Evolutionary conservation across 192 early-diverging fungal species (phyloP), one percentile per base, ranked within the genome.

Genomic region (Gigaspora rosea): DNA sequence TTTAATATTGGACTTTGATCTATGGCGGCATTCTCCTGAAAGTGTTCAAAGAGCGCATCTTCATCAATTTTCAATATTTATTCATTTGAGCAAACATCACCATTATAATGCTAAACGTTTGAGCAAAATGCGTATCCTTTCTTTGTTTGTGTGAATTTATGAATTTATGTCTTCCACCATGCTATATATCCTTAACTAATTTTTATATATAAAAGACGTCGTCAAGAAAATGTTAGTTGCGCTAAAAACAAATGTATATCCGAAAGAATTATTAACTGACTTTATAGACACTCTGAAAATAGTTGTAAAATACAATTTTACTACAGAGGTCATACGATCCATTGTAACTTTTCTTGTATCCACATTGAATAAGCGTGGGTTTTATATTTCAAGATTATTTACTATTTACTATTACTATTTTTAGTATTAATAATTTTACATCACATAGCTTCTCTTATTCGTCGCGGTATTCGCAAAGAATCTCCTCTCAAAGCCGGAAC

Each of bases 1-100:
- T 52, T 61, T 93, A 8, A 85, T 91, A 74, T 71, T 93, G 68
- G 89, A 93, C 47, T 86, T 92, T 80, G 91, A 92, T 64, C 79
- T 93, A 6, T 93, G 91, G 91, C 82, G 84, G 67, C 84, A 82
- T 70, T 83, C 90, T 9, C 78, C 77, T 12, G 76, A 82, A 6
- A 79, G 85, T 12, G 84, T 92, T 1, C 91, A 93, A 62, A 72
- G 79, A 47, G 75, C 84, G 8, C 88, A 91, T 70, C 54, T 93
- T 3, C 85, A 86, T 20, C 91, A 93, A 79, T 88, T 92, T 59
- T 78, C 81, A 48, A 65, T 85, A 20, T 91, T 91, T 52, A 82
- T 89, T 57, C 80, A 90, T 59, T 82, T 82, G 20, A 91, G 89
- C 63, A 80, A 83, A 33, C 83, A 88, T 35, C 83, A 84, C 10